Evolutionary conservation across 495 filamentous ascomycete genomes (phyloP), one percentile per base, ranked within the genome.

Genomic region (Neurospora terricola): DNA sequence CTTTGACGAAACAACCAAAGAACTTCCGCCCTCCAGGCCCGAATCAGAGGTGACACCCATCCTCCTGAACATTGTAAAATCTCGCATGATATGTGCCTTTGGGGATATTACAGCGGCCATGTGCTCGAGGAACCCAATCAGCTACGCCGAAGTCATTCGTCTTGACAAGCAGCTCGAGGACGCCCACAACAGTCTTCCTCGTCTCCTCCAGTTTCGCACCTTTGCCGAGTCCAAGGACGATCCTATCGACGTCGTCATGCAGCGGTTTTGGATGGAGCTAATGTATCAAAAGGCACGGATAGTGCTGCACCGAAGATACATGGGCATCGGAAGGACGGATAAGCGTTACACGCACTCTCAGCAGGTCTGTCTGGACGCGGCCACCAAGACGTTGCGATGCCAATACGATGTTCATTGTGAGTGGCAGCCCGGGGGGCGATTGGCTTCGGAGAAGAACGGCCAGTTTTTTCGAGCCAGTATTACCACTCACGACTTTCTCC

Each of bases 371-470:
- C 71, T 83, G 21, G 80, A 81, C 68, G 77, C 81, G 23, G 80
- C 82, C 0, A 77, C 80, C 1, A 75, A 78, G 23, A 80, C 81
- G 0, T 72, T 85, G 40, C 75, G 79, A 39, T 78, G 80, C 43
- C 85, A 85, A 74, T 79, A 80, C 62, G 74, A 79, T 39, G 69
- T 83, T 18, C 72, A 84, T 42, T 74, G 74, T 43, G 80, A 83
- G 71, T 77, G 80, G 9, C 80, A 82, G 73, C 78, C 75, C 2
- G 77, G 74, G 10, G 82, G 82, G 8, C 75, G 78, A 11, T 73
- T 83, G 16, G 69, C 80, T 38, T 74, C 77, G 36, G 12, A 36
- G 54, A 66, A 66, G 4, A 75, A 75, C 27, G 73, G 62, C 12
- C 59, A 68, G 12, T 82, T 82, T 78, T 76, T 81, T 36, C 16